Evolutionary conservation across 345 rosid genomes (phyloP), one percentile per base, ranked within the genome.

Genomic region (Hypericum perforatum): DNA sequence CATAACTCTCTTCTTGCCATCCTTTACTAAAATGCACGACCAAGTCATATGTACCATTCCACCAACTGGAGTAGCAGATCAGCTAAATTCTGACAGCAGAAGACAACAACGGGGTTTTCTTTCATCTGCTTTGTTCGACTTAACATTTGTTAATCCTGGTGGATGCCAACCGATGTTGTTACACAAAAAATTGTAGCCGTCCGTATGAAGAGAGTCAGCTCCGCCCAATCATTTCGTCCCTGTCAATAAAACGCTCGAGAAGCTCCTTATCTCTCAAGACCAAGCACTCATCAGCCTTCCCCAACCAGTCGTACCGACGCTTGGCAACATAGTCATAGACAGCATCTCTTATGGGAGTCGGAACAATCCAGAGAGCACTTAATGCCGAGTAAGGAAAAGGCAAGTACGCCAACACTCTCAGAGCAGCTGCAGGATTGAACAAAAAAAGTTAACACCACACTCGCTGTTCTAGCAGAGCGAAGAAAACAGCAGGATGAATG

Each of bases 381-480:
- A 89, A 54, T 54, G 89, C 82, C 0, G 86, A 82, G 66, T 86
- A 86, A 6, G 97, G 95, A 59, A 73, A 53, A 39, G 95, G 95
- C 74, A 84, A 68, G 77, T 85, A 72, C 16, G 89, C 79, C 57
- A 75, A 45, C 36, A 89, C 95, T 67, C 69, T 71, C 39, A 89
- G 74, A 49, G 89, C 97, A 79, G 95, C 95, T 84, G 86, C 69
- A 78, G 7, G 39, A 49, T 39, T 16, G 56, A 10, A 41, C 9
- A n/a, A 12, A 6, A 49, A 53, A n/a, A 12, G 6, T 5, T 43
- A 49, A 1, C 8, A 7, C 11, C 16, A 51, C 29, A 32, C 47
- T 11, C 59, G 11, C 22, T 32, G 45, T 45, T 37, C 13, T 6
- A 51, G 6, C 11, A 9, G 11, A 50, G 59, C 9, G 0, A 39